These are phyloP conservation scores for Hemerocallis citrina DNA, from an alignment of 106 monocot genomes.

Conservation along the genomic window DNA sequence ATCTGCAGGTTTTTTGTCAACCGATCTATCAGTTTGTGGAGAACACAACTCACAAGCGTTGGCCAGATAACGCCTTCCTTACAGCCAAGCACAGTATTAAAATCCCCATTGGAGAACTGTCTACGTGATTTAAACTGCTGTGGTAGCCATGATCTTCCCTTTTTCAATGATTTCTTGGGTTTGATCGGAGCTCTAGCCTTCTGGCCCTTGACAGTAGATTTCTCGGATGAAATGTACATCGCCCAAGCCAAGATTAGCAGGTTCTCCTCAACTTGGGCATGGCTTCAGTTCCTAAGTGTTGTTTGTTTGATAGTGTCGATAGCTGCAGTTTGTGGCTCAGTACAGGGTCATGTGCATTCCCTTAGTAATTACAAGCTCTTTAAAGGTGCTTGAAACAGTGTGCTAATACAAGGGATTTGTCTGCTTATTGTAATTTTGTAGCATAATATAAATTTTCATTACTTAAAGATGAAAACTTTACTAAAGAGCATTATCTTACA, in stretches of 20 bases:
- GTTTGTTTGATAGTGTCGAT: conserved; percentile 25
- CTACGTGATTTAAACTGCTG: conserved; percentile 22
- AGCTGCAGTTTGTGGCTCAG: conserved; percentile 23
- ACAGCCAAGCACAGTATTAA: conserved; percentile 15
- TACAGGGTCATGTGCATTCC: conserved; percentile 21
- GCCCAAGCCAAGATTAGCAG: neutral
- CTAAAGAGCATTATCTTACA: too few species aligned
- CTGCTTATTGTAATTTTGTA: neutral
- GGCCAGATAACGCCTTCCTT: conserved; percentile 23
- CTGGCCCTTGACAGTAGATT: conserved; percentile 28
- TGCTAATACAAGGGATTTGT: neutral
- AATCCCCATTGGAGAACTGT: conserved; percentile 28
- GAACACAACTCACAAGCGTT: conserved; percentile 1
- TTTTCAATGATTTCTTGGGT: conserved; percentile 26
- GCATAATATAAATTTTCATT: neutral
- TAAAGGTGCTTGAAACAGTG: conserved; percentile 7
- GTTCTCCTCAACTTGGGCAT: conserved; percentile 19
- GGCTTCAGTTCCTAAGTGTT: conserved; percentile 24
- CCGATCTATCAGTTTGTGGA: conserved; percentile 42
- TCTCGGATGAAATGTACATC: conserved; percentile 10
- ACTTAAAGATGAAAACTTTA: neutral
- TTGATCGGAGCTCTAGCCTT: conserved; percentile 28
- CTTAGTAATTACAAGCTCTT: conserved; percentile 28
- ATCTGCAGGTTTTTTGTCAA: conserved; percentile 36
- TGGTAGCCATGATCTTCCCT: conserved; percentile 47